Base-by-base conservation (phyloP, 2,329 filamentous ascomycete species). In the Graphiopsis chlorocephala region DNA sequence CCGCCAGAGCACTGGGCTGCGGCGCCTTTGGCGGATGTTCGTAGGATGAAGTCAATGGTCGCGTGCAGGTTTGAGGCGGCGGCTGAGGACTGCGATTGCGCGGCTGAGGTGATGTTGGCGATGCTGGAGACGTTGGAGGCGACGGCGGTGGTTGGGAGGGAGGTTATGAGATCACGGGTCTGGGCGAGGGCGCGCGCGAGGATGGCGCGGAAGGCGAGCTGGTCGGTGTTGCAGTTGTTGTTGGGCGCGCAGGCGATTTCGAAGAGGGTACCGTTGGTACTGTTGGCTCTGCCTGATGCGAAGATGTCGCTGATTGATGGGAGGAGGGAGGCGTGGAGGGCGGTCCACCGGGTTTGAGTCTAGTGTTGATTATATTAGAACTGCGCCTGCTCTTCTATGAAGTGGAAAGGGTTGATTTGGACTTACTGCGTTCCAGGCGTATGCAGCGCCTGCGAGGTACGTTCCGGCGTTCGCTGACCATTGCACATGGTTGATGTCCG, bases 151-250 rank as follows among this genome's bases (percentile, higher is more conserved):
- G 76, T 68, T 23, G 28, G 53, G 7, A 61, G 31, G 14, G 33
- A 50, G 14, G 25, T 48, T 12, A 65, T 66, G 15, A 71, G 61
- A 20, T 61, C 53, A 8, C 57, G 62, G 8, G 77, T 78, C 52
- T 76, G 76, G 58, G 75, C 78, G 4, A 73, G 58, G 2, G 66
- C 70, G 4, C 72, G 70, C 3, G 87, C 83, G 20, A 91, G 80
- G 65, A 88, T 88, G 45, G 88, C 89, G 77, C 91, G 91, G 84
- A 90, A 93, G 1, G 86, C 86, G 66, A 86, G 77, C 81, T 92
- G 90, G 71, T 94, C 91, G 56, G 85, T 82, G 65, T 88, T 88
- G 80, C 91, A 94, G 23, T 78, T 83, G 25, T 75, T 73, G 15
- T 1, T 11, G 2, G 82, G 78, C 69, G 92, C 90, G 78, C 91